phyloP scores from a whole-genome alignment of 129 eudicot genomes.

The Glebionis coronaria region DNA sequence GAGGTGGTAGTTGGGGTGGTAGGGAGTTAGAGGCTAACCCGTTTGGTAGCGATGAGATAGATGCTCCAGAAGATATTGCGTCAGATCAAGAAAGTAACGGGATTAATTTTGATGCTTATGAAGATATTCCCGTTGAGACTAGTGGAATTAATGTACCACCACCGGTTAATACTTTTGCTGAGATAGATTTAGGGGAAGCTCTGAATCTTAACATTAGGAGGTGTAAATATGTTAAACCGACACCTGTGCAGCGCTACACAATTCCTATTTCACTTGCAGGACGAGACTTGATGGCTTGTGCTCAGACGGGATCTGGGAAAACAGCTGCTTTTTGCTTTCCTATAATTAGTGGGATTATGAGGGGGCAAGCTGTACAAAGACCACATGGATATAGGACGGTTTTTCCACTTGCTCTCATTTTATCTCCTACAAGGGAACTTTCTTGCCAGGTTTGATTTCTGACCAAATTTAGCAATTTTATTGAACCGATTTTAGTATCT shows the following conservation, averaged over 20 bases:
- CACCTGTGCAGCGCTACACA: conserved; percentile 74
- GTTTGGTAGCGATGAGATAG: conserved; percentile 53
- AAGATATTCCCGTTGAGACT: conserved; percentile 70
- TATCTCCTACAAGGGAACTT: conserved; percentile 79
- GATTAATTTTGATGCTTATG: conserved; percentile 58
- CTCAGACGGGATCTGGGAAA: conserved; percentile 89
- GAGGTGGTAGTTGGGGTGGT: conserved; percentile 60
- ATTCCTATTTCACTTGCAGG: conserved; percentile 74
- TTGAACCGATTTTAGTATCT: neutral
- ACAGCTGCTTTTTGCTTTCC: conserved; percentile 92
- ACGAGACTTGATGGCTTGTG: conserved; percentile 86
- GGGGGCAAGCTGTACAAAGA: conserved; percentile 30
- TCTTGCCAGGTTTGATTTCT: conserved; percentile 56
- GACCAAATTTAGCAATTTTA: no score
- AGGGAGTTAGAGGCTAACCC: conserved; percentile 62
- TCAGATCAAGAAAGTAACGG: conserved; percentile 37
- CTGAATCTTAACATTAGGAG: conserved; percentile 61
- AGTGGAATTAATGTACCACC: conserved; percentile 64
- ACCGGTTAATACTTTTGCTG: conserved; percentile 57
- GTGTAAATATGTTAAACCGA: conserved; percentile 75
- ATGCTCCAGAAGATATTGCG: conserved; percentile 37
- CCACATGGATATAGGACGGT: conserved; percentile 36
- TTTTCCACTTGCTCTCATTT: conserved; percentile 61
- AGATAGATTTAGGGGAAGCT: conserved; percentile 58
- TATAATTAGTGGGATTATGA: conserved; percentile 62